Evolutionary conservation across 2,329 filamentous ascomycete species (phyloP).

Genomic region (Chaetomiaceae sp.): DNA sequence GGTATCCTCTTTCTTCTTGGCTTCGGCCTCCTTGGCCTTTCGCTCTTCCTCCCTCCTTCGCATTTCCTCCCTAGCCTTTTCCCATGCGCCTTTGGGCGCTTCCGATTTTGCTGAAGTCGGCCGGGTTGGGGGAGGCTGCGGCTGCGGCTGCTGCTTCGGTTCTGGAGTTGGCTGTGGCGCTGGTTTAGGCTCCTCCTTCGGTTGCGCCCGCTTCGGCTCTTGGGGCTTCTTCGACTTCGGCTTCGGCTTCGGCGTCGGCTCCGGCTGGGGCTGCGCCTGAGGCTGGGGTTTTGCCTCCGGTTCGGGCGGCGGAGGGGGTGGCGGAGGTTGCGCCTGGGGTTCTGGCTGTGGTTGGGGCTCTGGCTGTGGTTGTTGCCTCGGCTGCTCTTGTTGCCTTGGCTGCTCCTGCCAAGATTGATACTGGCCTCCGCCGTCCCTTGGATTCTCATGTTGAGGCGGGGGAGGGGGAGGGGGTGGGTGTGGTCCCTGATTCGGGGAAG

Average conservation of each 20-base stretch:
- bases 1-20: slow-evolving; percentile 51
- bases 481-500: slow-evolving; percentile 26
- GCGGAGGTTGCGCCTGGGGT: slow-evolving; percentile 23
- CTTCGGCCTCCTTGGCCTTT: slow-evolving; percentile 54
- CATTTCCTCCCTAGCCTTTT: slow-evolving; percentile 65
- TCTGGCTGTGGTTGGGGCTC: slow-evolving; percentile 16
- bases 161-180: slow-evolving; percentile 18
- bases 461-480: slow-evolving; percentile 24
- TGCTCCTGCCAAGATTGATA: slow-evolving; percentile 37
- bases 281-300: slow-evolving; percentile 27
- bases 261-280: too few species aligned
- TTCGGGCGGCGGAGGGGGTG: slow-evolving; percentile 24
- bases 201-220: slow-evolving; percentile 16
- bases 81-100: slow-evolving; percentile 53
- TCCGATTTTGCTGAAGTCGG: slow-evolving; percentile 29
- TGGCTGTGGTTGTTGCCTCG: slow-evolving; percentile 20
- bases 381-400: slow-evolving; percentile 12
- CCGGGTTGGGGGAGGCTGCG: slow-evolving; percentile 22
- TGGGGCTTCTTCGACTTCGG: slow-evolving; percentile 12
- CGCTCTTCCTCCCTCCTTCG: slow-evolving; percentile 60
- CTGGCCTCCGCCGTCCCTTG: slow-evolving; percentile 31
- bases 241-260: slow-evolving; percentile 10
- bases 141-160: slow-evolving; percentile 13
- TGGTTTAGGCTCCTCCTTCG: slow-evolving; percentile 20
- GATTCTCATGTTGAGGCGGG: slow-evolving; percentile 24